phyloP scores from a whole-genome alignment of 176 grass and related monocot genomes.

The Dactylis glomerata region DNA sequence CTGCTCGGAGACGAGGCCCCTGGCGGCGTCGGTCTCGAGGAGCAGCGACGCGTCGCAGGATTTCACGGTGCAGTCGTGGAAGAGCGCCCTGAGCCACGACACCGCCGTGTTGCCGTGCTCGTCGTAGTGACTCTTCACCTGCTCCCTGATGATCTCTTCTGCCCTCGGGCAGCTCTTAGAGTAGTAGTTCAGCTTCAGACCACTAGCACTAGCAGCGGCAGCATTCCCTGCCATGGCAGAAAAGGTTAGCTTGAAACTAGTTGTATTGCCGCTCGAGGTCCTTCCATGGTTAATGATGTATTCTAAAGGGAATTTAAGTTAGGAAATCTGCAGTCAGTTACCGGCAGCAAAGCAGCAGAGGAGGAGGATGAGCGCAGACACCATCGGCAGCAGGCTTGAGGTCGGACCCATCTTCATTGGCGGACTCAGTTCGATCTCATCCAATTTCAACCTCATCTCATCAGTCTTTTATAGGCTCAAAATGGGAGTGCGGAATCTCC shows the following conservation, averaged over 20 bases:
- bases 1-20: slow-evolving; percentile 26
- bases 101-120: slow-evolving; percentile 50
- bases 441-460: background rate
- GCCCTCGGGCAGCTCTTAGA: slow-evolving; percentile 33
- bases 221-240: background rate
- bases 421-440: background rate
- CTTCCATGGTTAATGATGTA: background rate
- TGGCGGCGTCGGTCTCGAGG: slow-evolving; percentile 8
- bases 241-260: background rate
- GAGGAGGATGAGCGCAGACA: background rate
- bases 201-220: background rate
- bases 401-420: background rate
- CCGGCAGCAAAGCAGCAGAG: background rate
- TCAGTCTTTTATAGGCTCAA: background rate
- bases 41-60: slow-evolving; percentile 48
- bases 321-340: background rate
- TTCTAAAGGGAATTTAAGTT: background rate
- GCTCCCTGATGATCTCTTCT: slow-evolving; percentile 25
- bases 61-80: slow-evolving; percentile 46
- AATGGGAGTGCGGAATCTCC: too few relatives aligned
- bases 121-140: slow-evolving; percentile 35
- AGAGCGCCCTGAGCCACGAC: slow-evolving; percentile 45
- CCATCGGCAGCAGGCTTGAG: background rate
- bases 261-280: background rate
- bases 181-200: background rate